phyloP scores from a whole-genome alignment of 148 eudicot genomes.

The Mesembryanthemum crystallinum region DNA sequence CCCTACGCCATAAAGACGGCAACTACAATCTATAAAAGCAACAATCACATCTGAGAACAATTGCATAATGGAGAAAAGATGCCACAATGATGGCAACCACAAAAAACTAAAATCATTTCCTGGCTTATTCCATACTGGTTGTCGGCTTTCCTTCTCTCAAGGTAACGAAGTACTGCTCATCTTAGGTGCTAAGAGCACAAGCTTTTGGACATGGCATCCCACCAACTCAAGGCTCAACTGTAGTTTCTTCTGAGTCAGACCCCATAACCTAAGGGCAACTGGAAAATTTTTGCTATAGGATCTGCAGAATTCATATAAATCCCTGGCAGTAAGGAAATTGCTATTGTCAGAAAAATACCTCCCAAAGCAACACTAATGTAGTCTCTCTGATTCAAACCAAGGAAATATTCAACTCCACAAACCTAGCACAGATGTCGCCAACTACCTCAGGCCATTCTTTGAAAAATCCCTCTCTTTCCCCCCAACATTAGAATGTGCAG shows the following conservation, averaged over 20 bases:
- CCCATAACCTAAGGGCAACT: conserved; percentile 39
- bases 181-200: conserved; percentile 34
- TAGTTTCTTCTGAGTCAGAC: conserved; percentile 32
- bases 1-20: conserved; percentile 8
- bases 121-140: conserved; percentile 28
- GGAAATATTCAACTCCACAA: conserved; percentile 34
- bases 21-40: conserved; percentile 14
- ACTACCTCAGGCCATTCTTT: conserved; percentile 37
- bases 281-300: conserved; percentile 35
- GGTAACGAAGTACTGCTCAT: conserved; percentile 32
- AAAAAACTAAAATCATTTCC: conserved; percentile 23
- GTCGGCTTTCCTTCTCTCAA: conserved; percentile 30
- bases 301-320: conserved; percentile 33
- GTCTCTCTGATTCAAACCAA: conserved; percentile 37
- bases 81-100: conserved; percentile 18
- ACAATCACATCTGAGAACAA: conserved; percentile 7
- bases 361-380: conserved; percentile 35
- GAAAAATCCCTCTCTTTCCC: conserved; percentile 30
- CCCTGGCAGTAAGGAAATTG: conserved; percentile 43
- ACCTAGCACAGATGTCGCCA: conserved; percentile 34
- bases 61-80: conserved; percentile 11
- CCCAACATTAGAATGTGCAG: conserved; percentile 29
- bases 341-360: conserved; percentile 39
- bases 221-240: conserved; percentile 39
- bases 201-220: conserved; percentile 32